Evolutionary conservation across 1,284 basidiomycete species (phyloP).

Genomic region (Leccinum griseonigrum): DNA sequence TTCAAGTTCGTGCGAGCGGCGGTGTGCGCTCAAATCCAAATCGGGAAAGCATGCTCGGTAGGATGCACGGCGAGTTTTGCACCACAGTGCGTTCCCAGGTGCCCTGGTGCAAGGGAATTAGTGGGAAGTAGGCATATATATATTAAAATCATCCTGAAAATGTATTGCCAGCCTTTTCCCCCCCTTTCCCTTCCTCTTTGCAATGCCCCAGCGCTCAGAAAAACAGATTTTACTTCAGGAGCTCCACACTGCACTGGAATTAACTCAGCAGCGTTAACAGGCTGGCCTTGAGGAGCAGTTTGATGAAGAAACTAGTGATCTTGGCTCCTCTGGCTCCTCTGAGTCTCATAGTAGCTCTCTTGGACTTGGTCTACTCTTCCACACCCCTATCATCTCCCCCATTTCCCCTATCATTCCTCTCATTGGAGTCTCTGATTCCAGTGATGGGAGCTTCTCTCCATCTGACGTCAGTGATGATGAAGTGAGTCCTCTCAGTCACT

Average conservation of each 20-base stretch:
- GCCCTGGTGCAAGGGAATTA: not conserved
- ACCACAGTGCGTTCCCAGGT: no score
- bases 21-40: not conserved
- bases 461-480: not conserved
- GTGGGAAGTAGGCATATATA: not conserved
- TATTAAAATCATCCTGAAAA: not conserved
- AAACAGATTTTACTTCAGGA: not conserved
- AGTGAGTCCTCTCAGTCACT: not conserved
- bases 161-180: not conserved
- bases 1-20: not conserved
- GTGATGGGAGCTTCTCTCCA: not conserved
- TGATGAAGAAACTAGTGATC: not conserved
- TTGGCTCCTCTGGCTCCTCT: not conserved
- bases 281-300: not conserved
- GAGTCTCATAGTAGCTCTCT: not conserved
- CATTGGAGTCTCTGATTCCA: not conserved
- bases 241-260: not conserved
- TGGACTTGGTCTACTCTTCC: not conserved
- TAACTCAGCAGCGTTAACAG: not conserved
- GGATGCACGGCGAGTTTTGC: no score
- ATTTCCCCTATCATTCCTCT: not conserved
- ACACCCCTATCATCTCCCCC: not conserved
- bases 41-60: no score
- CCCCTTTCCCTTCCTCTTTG: not conserved
- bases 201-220: not conserved